Percentiles rank a stretch among this genome's conserved stretches.
These are phyloP conservation scores for Miscanthus lutarioriparius DNA, from an alignment of 176 grass and related monocot genomes.

Conservation along the genomic window DNA sequence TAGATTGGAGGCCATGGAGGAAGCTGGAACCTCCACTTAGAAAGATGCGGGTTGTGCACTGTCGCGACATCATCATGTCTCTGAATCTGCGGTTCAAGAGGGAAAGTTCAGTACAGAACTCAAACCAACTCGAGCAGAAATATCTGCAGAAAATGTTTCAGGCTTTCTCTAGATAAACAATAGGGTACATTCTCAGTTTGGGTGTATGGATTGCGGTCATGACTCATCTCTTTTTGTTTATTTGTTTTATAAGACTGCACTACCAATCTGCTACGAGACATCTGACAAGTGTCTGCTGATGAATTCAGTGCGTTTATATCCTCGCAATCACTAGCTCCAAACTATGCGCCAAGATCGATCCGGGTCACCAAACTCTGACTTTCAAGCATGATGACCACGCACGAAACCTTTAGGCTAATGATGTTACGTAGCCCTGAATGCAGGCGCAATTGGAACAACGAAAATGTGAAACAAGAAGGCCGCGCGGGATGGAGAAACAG, in stretches of 20 bases:
- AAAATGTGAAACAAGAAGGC: background rate
- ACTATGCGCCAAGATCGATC: background rate
- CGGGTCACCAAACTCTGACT: background rate
- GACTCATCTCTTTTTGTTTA: background rate
- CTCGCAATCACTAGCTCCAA: background rate
- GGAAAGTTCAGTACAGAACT: background rate
- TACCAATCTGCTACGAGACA: background rate
- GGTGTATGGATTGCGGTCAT: background rate
- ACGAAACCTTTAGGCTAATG: too few relatives aligned
- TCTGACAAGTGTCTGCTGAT: background rate
- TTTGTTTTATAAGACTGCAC: background rate
- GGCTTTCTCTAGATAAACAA: background rate
- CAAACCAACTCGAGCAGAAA: background rate
- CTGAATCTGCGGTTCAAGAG: slow-evolving; percentile 1
- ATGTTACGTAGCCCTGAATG: background rate
- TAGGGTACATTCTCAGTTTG: background rate
- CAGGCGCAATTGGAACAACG: background rate
- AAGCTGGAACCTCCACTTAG: background rate
- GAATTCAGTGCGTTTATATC: background rate
- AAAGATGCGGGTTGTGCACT: slow-evolving; percentile 25
- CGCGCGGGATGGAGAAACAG: background rate
- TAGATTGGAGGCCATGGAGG: background rate
- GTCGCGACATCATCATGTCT: slow-evolving; percentile 29
- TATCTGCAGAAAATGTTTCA: background rate
- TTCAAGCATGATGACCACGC: background rate